Evolutionary conservation across 306 rosid species (phyloP).

Genomic region (Sechiopsis laciniata): DNA sequence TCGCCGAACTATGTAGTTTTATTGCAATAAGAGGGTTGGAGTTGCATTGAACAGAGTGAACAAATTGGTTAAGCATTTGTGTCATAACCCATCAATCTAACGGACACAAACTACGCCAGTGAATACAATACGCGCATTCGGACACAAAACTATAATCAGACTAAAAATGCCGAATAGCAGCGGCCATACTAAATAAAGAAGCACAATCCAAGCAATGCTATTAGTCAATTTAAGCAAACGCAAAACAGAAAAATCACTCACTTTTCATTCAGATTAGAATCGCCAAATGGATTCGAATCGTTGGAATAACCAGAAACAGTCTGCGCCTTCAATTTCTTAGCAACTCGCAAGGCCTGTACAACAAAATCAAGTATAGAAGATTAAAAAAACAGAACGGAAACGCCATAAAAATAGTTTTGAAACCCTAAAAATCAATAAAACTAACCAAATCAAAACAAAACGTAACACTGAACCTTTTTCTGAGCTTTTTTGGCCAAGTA

Average conservation of each 20-base stretch:
- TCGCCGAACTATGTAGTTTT: not conserved
- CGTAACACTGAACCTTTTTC: constrained; percentile 45
- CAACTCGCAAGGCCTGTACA: constrained; percentile 53
- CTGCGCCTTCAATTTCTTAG: constrained; percentile 59
- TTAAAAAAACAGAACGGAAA: not conserved
- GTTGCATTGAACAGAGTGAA: not conserved
- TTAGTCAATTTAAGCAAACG: not conserved
- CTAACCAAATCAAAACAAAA: no score
- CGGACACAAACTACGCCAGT: not conserved
- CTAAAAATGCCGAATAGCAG: not conserved
- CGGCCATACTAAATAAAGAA: not conserved
- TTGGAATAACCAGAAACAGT: constrained; percentile 81
- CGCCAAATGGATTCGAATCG: constrained; percentile 92
- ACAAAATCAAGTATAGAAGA: not conserved
- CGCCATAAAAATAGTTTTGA: not conserved
- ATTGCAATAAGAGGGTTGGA: not conserved
- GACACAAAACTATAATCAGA: not conserved
- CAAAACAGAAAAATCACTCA: constrained; percentile 24
- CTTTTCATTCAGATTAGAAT: constrained; percentile 88
- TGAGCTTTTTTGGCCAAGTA: constrained; percentile 77
- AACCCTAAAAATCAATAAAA: not conserved
- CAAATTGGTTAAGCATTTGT: not conserved
- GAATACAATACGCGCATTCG: not conserved
- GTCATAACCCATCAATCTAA: constrained; percentile 9
- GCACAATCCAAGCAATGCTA: not conserved